Percentiles rank a stretch among this genome's conserved stretches.
phyloP scores from a whole-genome alignment of 306 rosid species.

The Lithocarpus polystachyus region DNA sequence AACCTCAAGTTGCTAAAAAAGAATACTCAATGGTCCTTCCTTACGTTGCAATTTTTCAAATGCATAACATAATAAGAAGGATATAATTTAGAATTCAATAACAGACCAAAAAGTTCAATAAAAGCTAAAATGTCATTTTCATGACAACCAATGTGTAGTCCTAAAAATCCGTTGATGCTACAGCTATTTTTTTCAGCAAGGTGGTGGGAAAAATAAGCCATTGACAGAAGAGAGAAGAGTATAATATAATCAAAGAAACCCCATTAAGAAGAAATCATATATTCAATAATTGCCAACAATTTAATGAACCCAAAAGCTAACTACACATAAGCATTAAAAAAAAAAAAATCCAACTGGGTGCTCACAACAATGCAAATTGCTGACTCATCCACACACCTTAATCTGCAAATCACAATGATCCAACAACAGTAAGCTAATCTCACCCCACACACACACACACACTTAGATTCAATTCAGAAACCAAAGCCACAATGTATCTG shows the following conservation, averaged over 20 bases:
- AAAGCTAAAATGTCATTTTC: slow-evolving; percentile 40
- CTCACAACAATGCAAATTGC: not conserved
- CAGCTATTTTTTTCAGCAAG: slow-evolving; percentile 16
- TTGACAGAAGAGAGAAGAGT: not conserved
- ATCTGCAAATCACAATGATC: not conserved
- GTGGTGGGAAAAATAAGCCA: slow-evolving; percentile 7
- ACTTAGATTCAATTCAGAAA: not conserved
- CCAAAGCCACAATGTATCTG: not conserved
- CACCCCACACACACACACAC: not conserved
- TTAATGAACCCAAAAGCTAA: not conserved
- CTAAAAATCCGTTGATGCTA: not conserved
- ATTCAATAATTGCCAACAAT: not conserved
- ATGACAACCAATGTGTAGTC: slow-evolving; percentile 3
- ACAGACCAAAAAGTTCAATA: slow-evolving; percentile 14
- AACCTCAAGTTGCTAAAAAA: slow-evolving; percentile 64
- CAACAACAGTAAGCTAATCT: slow-evolving; percentile 8
- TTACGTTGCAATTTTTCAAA: slow-evolving; percentile 37
- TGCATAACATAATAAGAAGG: slow-evolving; percentile 21
- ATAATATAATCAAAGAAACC: not conserved
- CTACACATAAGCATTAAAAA: not conserved
- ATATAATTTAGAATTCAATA: slow-evolving; percentile 25
- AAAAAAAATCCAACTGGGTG: slow-evolving; percentile 6
- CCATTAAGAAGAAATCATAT: not conserved
- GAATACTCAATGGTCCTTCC: slow-evolving; percentile 53
- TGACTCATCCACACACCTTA: not conserved